Percentiles rank a stretch among this genome's conserved stretches.
Evolutionary conservation across 139 green algal genomes (phyloP).

Genomic region (Eudorina sp.): DNA sequence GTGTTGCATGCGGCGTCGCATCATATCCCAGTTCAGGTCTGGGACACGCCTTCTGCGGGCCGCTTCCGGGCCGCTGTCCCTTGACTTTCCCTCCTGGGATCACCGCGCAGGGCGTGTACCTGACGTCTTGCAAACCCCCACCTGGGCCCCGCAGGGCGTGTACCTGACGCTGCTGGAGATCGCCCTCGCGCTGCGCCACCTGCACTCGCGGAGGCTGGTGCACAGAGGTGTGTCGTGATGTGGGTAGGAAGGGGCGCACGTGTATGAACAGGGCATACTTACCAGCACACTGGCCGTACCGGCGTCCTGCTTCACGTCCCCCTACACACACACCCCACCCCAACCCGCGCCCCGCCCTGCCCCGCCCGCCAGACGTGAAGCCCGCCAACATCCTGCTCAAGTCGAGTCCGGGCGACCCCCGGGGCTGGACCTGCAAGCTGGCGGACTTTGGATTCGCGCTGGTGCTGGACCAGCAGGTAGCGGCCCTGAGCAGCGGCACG

Average conservation of each 20-base stretch:
- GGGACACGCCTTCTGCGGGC: too few species aligned
- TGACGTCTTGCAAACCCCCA: neutral
- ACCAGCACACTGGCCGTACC: too few species aligned
- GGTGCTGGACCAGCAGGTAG: conserved; percentile 15
- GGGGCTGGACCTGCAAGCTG: conserved; percentile 39
- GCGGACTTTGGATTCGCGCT: conserved; percentile 21
- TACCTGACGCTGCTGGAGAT: conserved; percentile 38
- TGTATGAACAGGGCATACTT: too few species aligned
- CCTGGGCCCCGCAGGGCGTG: neutral
- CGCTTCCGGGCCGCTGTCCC: too few species aligned
- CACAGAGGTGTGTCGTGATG: neutral
- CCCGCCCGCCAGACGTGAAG: conserved; percentile 62
- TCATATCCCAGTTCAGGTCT: too few species aligned
- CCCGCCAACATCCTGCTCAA: conserved; percentile 77
- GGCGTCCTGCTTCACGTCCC: neutral
- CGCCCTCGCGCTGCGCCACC: conserved; percentile 11
- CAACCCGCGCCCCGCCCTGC: neutral
- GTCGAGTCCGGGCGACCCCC: conserved; percentile 32
- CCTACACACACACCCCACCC: neutral
- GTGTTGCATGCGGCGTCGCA: too few species aligned
- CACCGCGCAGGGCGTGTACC: too few species aligned
- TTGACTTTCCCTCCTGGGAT: too few species aligned
- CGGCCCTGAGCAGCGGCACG: neutral
- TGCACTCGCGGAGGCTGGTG: conserved; percentile 20
- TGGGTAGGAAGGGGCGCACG: neutral